Conservation (phyloP, 805 yeast genomes). For the Kodamaea nitidulidarum region DNA sequence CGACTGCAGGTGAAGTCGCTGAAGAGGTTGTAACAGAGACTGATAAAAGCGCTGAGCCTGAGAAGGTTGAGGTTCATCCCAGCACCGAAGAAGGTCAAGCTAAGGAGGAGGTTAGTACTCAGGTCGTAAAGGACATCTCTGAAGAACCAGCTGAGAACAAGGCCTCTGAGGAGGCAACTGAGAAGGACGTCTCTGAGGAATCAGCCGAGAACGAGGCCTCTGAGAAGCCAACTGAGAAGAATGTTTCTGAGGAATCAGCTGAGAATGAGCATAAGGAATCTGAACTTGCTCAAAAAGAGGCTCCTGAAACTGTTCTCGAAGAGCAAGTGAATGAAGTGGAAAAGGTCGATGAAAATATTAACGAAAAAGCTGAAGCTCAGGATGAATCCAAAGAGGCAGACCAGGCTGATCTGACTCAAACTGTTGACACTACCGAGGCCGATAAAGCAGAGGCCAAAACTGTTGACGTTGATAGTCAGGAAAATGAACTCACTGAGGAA, state of each 20-base stretch:
- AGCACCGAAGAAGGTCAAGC: no score
- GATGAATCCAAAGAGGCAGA: constrained; percentile 2
- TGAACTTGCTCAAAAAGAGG: not conserved
- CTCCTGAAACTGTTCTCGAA: constrained; percentile 6
- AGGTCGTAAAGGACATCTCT: not conserved
- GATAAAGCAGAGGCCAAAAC: no score
- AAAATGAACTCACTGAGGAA: no score
- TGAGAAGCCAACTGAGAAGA: constrained; percentile 8
- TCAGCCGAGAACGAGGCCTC: constrained; percentile 4
- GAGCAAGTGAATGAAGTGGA: no score
- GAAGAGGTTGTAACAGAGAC: no score
- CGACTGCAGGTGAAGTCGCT: not conserved
- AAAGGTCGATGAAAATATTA: not conserved
- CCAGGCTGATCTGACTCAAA: no score
- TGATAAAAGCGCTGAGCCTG: no score
- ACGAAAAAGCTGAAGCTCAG: constrained; percentile 11
- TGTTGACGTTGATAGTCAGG: no score
- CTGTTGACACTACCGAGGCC: no score
- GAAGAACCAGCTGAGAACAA: constrained; percentile 3
- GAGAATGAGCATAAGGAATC: no score
- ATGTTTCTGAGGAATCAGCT: no score
- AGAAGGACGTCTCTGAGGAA: not conserved
- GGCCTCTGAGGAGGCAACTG: constrained; percentile 1
- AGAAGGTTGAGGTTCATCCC: no score
- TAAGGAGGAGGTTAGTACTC: constrained; percentile 1